Evolutionary conservation across 2,329 filamentous ascomycete genomes (phyloP), one percentile per base, ranked within the genome.

Genomic region (Magnaporthiopsis incrustans): DNA sequence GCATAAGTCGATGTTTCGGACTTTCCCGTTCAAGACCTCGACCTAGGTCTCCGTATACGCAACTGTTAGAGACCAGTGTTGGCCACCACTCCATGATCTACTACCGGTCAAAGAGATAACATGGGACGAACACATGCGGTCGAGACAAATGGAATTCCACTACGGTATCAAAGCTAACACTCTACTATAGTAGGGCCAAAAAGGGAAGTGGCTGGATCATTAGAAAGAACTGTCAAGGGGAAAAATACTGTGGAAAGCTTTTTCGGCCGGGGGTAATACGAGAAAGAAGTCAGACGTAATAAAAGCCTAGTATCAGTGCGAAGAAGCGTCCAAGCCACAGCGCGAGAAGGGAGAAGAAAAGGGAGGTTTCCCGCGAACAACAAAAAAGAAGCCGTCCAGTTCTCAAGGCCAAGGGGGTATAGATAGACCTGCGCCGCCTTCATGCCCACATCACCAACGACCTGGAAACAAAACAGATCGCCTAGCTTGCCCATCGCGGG

Each of bases 281-380:
- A 53, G 60, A 53, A 44, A 26, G 38, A 56, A 62, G 33, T 62
- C 60, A 56, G 60, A 53, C 27, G 60, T 62, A 62, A 56, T 62
- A 56, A 62, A 53, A 53, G 44, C 44, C 44, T n/a, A 4, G 44
- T 53, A 22, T 53, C 14, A 22, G n/a, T 53, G 22, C 44, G 44
- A 53, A 53, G 6, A 53, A 53, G 44, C 22, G 44, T 53, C 44
- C 44, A 25, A 53, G 44, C 44, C 44, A 53, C 44, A 25, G 44
- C n/a, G 22, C 18, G n/a, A 22, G 44, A 44, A 53, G 44, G 18
- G 18, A 25, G 44, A 53, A 53, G 44, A 22, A 22, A 53, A 53
- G 22, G n/a, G 44, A 10, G n/a, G 22, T 53, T 53, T 22, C 44
- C 44, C 7, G 22, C 44, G n/a, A 53, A 18, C 38, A 44, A n/a